A percentile compares a stretch with the other conserved stretches of the same genome.
Conservation (phyloP, 495 filamentous ascomycete genomes). For the Thermothielavioides terrestris region DNA sequence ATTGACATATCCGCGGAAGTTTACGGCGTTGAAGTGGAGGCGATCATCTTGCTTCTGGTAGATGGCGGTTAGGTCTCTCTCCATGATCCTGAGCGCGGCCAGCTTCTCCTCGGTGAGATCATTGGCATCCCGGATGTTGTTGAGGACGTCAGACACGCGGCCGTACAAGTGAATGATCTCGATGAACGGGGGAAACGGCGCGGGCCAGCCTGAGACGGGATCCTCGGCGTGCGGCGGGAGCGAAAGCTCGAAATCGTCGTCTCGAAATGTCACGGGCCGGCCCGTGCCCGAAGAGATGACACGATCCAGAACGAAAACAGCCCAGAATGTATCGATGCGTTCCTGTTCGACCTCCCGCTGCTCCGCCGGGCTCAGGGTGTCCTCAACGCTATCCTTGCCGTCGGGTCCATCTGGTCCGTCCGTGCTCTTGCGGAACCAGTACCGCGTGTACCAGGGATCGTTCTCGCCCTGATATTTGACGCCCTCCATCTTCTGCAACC, state of each 20-base stretch:
- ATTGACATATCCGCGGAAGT: constrained; percentile 70
- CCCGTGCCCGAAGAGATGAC: constrained; percentile 81
- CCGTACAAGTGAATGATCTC: constrained; percentile 79
- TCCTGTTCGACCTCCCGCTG: constrained; percentile 57
- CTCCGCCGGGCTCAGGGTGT: constrained; percentile 41
- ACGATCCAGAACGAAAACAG: constrained; percentile 75
- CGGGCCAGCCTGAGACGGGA: constrained; percentile 55
- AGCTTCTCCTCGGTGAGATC: constrained; percentile 65
- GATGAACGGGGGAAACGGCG: constrained; percentile 69
- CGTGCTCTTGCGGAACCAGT: constrained; percentile 26
- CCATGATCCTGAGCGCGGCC: constrained; percentile 59
- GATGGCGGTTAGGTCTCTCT: constrained; percentile 67
- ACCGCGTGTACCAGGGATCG: constrained; percentile 40
- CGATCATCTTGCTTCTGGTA: constrained; percentile 63
- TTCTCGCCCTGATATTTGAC: constrained; percentile 57
- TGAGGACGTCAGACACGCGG: constrained; percentile 70
- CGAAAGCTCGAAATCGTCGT: constrained; percentile 70
- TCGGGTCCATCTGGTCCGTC: constrained; percentile 23
- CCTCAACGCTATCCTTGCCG: constrained; percentile 33
- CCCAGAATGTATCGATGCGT: constrained; percentile 75
- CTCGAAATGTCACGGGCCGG: constrained; percentile 66
- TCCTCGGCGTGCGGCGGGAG: constrained; percentile 57
- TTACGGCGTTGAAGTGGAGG: constrained; percentile 70
- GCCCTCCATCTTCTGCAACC: constrained; percentile 69
- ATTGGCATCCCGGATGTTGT: constrained; percentile 68